phyloP scores from a whole-genome alignment of 345 rosid species.

The Eucalyptus guilfoylei region DNA sequence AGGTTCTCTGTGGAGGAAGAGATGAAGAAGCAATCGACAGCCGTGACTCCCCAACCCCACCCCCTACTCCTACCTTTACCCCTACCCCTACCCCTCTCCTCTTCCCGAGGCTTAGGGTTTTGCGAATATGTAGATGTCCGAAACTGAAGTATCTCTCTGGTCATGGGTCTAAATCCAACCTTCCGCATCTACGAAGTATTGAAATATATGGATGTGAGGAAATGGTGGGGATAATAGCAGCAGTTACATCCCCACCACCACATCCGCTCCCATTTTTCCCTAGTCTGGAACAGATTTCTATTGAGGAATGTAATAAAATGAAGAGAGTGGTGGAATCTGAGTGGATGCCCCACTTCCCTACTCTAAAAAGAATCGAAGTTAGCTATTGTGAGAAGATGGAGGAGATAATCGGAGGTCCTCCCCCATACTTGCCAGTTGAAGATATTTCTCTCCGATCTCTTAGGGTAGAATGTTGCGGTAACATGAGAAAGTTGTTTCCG shows the following conservation, averaged over 20 bases:
- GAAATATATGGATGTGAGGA: fast-evolving
- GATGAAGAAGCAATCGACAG: too few relatives aligned
- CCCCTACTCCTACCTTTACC: too few relatives aligned
- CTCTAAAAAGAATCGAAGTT: fast-evolving
- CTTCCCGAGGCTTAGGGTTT: fast-evolving
- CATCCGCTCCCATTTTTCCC: not conserved
- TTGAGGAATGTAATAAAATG: fast-evolving
- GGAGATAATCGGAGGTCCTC: not conserved
- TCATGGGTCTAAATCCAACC: not conserved
- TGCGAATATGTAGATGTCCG: fast-evolving
- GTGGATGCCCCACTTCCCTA: not conserved
- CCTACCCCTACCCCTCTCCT: fast-evolving
- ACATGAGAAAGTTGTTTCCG: not conserved
- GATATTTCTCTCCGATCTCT: not conserved
- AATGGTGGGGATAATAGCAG: not conserved
- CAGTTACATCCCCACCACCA: not conserved
- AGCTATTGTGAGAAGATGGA: not conserved
- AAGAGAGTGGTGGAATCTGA: not conserved
- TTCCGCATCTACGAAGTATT: fast-evolving
- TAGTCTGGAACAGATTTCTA: fast-evolving
- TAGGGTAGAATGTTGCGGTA: fast-evolving
- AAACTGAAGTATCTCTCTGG: not conserved
- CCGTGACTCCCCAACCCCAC: too few relatives aligned
- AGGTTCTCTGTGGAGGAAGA: too few relatives aligned
- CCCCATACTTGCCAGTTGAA: fast-evolving